Percentiles rank a stretch among this genome's conserved stretches.
Conservation (phyloP, 2,329 filamentous ascomycete species). For the Drechslerella coelobrocha region DNA sequence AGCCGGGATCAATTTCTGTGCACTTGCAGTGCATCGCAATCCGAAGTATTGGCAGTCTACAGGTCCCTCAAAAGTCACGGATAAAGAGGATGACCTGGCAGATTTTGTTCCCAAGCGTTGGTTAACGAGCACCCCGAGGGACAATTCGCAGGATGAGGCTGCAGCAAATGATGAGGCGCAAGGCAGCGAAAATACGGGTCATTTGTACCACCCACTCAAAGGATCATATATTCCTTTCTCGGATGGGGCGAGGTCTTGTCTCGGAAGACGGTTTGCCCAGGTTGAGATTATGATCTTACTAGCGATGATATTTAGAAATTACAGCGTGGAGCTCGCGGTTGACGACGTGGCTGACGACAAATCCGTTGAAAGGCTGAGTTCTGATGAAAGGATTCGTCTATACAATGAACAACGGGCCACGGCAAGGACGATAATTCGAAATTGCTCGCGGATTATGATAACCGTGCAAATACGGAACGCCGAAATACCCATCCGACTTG, state of each 20-base stretch:
- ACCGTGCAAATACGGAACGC: conserved; percentile 74
- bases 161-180: conserved; percentile 7
- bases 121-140: conserved; percentile 60
- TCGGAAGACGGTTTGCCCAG: conserved; percentile 67
- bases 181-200: conserved; percentile 10
- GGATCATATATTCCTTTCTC: conserved; percentile 68
- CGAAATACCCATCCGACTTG: conserved; percentile 71
- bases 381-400: conserved; percentile 61
- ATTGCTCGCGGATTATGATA: conserved; percentile 67
- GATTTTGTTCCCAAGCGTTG: conserved; percentile 77
- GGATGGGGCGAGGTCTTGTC: conserved; percentile 66
- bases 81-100: conserved; percentile 62
- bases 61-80: conserved; percentile 36
- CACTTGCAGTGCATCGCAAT: conserved; percentile 69
- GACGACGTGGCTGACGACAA: conserved; percentile 66
- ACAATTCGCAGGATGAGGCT: conserved; percentile 52
- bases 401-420: conserved; percentile 69
- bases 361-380: conserved; percentile 64
- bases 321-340: conserved; percentile 74
- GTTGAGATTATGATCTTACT: conserved; percentile 67
- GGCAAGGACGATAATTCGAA: conserved; percentile 63
- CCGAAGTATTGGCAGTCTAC: conserved; percentile 73
- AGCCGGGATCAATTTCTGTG: conserved; percentile 65
- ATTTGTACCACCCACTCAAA: conserved; percentile 52
- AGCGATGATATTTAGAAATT: conserved; percentile 60